phyloP scores from a whole-genome alignment of 2,329 filamentous ascomycete genomes.

The Xylaria sp. region DNA sequence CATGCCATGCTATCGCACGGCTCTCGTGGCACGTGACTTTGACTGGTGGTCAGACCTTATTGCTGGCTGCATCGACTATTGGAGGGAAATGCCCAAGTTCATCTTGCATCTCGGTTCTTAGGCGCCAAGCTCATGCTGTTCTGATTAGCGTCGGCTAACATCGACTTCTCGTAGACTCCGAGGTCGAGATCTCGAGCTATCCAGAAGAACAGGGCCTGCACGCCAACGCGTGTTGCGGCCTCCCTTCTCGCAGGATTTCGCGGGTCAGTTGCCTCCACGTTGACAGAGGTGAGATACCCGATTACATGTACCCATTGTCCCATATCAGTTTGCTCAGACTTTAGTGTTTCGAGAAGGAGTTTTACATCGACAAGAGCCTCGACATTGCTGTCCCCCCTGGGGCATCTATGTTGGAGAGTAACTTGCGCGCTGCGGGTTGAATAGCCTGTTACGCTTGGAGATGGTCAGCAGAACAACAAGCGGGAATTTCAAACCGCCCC shows the following conservation, averaged over 20 bases:
- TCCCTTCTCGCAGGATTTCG: not conserved
- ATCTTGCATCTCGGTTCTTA: slow-evolving; percentile 1
- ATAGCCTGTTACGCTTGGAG: slow-evolving; percentile 57
- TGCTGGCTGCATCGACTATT: slow-evolving; percentile 3
- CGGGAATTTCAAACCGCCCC: not conserved
- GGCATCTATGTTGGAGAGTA: slow-evolving; percentile 71
- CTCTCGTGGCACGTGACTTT: slow-evolving; percentile 12
- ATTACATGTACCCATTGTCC: slow-evolving; percentile 92
- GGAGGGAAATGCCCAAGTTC: not conserved
- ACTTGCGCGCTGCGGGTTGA: slow-evolving; percentile 63
- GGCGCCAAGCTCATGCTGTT: not conserved
- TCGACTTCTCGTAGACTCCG: slow-evolving; percentile 26
- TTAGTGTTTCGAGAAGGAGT: slow-evolving; percentile 70
- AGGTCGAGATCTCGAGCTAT: slow-evolving; percentile 28
- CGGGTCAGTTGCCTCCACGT: not conserved
- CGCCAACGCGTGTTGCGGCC: slow-evolving; percentile 41
- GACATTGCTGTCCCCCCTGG: slow-evolving; percentile 49
- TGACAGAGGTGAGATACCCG: slow-evolving; percentile 67
- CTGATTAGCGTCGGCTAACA: slow-evolving; percentile 14
- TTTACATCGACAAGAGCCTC: slow-evolving; percentile 71
- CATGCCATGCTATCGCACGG: slow-evolving; percentile 12
- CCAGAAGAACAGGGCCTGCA: slow-evolving; percentile 56
- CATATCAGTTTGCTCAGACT: slow-evolving; percentile 65
- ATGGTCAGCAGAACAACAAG: slow-evolving; percentile 18
- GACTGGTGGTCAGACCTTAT: not conserved